A percentile compares a stretch with the other conserved stretches of the same genome.
Conservation (phyloP, 106 monocot species). For the Phalaenopsis equestris region DNA sequence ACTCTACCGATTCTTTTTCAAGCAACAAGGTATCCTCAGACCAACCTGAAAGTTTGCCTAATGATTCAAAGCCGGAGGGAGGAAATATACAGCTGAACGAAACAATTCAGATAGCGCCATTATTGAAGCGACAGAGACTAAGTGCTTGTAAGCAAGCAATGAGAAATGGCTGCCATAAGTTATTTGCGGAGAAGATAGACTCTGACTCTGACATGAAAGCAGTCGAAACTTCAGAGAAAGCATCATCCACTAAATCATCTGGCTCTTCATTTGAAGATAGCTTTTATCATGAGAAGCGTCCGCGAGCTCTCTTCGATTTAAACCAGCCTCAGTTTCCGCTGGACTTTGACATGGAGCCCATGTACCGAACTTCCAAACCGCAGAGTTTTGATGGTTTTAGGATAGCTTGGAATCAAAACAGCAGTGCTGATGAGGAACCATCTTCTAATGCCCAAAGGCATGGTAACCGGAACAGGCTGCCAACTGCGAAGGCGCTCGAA, state of each 20-base stretch:
- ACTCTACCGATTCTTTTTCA: too few species aligned
- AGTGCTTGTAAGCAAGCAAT: conserved; percentile 24
- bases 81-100: conserved; percentile 4
- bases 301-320: conserved; percentile 47
- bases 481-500: conserved; percentile 73
- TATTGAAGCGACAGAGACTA: conserved; percentile 36
- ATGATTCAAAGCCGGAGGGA: too few species aligned
- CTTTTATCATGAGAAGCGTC: conserved; percentile 10
- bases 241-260: not conserved
- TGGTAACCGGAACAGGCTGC: conserved; percentile 73
- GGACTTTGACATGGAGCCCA: conserved; percentile 20
- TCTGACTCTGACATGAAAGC: not conserved
- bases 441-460: conserved; percentile 39
- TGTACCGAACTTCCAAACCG: not conserved
- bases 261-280: not conserved
- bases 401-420: not conserved
- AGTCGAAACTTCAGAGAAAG: not conserved
- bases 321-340: conserved; percentile 33
- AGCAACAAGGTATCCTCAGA: not conserved
- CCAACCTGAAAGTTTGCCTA: too few species aligned
- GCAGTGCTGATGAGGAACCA: conserved; percentile 7
- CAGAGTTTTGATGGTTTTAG: conserved; percentile 3
- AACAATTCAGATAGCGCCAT: conserved; percentile 15
- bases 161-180: not conserved
- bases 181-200: not conserved